phyloP scores from a whole-genome alignment of 1,284 basidiomycete genomes.

The Testicularia cyperi region DNA sequence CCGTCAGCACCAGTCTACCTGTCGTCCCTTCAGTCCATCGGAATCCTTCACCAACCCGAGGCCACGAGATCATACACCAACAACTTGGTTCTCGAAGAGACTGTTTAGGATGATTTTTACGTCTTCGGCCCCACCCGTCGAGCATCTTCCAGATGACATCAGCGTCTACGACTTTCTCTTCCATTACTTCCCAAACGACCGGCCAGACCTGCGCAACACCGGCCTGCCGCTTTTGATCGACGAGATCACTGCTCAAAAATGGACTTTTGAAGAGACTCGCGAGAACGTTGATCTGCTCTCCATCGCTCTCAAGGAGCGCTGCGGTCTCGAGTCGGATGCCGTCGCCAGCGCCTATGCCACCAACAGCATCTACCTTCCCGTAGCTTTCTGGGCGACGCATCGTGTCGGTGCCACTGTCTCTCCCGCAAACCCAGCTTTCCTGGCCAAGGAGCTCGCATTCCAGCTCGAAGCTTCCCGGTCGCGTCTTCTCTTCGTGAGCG shows the following conservation, averaged over 20 bases:
- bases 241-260: conserved; percentile 37
- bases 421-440: conserved; percentile 73
- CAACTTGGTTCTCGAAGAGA: no score
- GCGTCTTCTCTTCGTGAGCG: conserved; percentile 67
- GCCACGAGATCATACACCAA: no score
- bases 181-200: conserved; percentile 42
- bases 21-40: no score
- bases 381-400: conserved; percentile 74
- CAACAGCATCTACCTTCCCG: conserved; percentile 67
- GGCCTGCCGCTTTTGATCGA: conserved; percentile 43
- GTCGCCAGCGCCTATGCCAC: conserved; percentile 38
- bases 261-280: conserved; percentile 40
- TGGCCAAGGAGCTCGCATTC: conserved; percentile 67
- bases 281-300: conserved; percentile 39
- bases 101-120: conserved; percentile 49
- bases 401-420: conserved; percentile 72
- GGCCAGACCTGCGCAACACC: conserved; percentile 42
- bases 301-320: conserved; percentile 10
- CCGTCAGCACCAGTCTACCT: no score
- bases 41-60: no score
- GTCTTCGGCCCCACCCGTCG: conserved; percentile 20
- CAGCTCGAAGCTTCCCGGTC: conserved; percentile 65
- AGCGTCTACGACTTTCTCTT: conserved; percentile 45
- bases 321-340: conserved; percentile 28
- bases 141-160: conserved; percentile 37